Base-by-base conservation (phyloP, 1,139 yeast species). In the Diutina mesorugosa region DNA sequence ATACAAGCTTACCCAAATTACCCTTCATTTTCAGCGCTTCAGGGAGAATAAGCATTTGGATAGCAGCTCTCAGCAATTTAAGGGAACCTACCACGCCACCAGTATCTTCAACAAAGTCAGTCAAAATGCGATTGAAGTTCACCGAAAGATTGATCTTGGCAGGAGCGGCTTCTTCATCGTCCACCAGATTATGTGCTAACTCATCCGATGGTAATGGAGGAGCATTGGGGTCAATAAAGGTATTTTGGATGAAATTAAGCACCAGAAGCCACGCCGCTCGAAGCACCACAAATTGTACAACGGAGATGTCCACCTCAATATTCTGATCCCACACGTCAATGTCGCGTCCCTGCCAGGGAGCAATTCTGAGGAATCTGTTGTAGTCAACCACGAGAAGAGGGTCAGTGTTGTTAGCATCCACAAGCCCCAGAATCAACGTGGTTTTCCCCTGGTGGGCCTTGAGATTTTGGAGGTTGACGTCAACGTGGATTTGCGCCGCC, bases 31-130 rank as follows among this genome's bases (percentile, higher is more conserved):
- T 88, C 84, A 91, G 76, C 51, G 83, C 83, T 61, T 87, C 96
- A 0, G 95, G 95, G 21, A 90, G 72, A 51, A 90, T 67, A 47
- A 84, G 75, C 7, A 89, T 81, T 16, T 76, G 72, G 54, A 90
- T 78, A 55, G 80, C 78, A 1, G 97, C 97, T 9, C 87, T 81
- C 57, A 90, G 85, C 56, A 95, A 72, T 57, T 81, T 79, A 59
- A 91, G 67, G 0, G 97, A 90, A 0, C 97, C 96, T 4, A 47
- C 51, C 54, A 95, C 69, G 61, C 87, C 85, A 52, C 85, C 76
- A 3, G 93, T 87, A 60, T 90, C 96, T 64, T 93, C 98, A 66
- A 89, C 88, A 54, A 95, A 72, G 4, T 88, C 82, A 59, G 90
- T 67, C 29, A 85, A 82, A 16, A 93, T 81, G 64, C 96, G 85